These are phyloP conservation scores for Wallacemonas sp. DNA, from an alignment of 208 protist species.

Conservation along the genomic window DNA sequence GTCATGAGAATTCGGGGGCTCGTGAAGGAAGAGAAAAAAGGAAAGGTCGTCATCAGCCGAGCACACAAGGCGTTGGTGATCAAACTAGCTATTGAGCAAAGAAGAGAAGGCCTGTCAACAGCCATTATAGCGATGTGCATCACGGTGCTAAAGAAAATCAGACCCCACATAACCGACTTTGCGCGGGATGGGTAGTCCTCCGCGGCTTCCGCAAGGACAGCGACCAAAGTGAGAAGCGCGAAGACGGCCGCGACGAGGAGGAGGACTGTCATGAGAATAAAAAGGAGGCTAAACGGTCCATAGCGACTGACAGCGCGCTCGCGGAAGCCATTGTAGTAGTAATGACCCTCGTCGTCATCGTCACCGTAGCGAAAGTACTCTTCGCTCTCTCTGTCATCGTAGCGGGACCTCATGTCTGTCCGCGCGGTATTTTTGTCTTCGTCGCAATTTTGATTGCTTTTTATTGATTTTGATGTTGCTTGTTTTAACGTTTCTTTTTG, in stretches of 20 bases:
- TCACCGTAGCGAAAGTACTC: conserved; percentile 14
- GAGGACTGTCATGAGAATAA: conserved; percentile 44
- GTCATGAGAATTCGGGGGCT: conserved; percentile 32
- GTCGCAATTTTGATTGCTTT: no score
- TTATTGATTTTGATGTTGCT: no score
- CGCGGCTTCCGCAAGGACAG: conserved; percentile 43
- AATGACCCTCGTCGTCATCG: conserved; percentile 24
- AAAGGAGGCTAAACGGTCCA: conserved; percentile 46
- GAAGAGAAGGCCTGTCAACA: conserved; percentile 56
- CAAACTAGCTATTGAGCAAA: conserved; percentile 48
- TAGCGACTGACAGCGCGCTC: conserved; percentile 33
- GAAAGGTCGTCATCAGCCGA: conserved; percentile 41
- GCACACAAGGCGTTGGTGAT: conserved; percentile 47
- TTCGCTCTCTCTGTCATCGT: conserved; percentile 3
- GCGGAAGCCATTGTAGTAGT: not conserved
- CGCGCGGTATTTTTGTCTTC: no score
- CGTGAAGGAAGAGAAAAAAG: conserved; percentile 31
- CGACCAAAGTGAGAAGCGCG: conserved; percentile 37
- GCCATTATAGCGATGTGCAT: conserved; percentile 43
- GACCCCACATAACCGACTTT: conserved; percentile 25
- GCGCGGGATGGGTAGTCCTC: conserved; percentile 56
- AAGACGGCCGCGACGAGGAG: conserved; percentile 31
- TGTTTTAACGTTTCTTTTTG: conserved; percentile 4
- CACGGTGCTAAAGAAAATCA: conserved; percentile 34
- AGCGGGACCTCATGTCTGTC: no score